Conservation (phyloP, 148 eudicot species). For the Diospyros kaki region DNA sequence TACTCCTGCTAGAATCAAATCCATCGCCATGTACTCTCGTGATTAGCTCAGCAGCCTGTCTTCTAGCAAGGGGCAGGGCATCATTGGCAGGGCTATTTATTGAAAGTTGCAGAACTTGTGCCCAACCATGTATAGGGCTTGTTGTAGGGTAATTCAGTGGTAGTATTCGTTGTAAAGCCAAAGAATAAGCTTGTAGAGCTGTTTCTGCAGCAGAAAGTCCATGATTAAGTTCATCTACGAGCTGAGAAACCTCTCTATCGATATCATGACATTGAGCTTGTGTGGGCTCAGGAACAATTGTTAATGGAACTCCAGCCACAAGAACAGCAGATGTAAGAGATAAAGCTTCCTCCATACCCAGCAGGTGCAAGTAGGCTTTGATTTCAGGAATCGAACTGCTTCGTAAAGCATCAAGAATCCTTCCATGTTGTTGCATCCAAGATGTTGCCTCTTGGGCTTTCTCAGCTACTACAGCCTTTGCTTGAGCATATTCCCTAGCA, state of each 20-base stretch:
- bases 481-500: conserved; percentile 79
- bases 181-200: conserved; percentile 73
- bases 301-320: conserved; percentile 83
- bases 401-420: conserved; percentile 81
- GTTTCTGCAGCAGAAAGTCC: conserved; percentile 73
- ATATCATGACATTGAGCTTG: conserved; percentile 92
- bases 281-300: conserved; percentile 96
- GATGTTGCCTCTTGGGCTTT: conserved; percentile 72
- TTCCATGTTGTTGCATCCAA: conserved; percentile 94
- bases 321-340: conserved; percentile 83
- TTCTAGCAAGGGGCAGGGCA: conserved; percentile 52
- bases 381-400: conserved; percentile 66
- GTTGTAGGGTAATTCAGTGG: conserved; percentile 91
- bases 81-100: conserved; percentile 63
- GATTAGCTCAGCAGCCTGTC: conserved; percentile 81
- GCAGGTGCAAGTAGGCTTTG: conserved; percentile 43
- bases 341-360: conserved; percentile 50
- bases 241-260: conserved; percentile 77
- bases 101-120: conserved; percentile 72
- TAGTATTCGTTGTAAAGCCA: conserved; percentile 77
- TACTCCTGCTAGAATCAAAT: conserved; percentile 39
- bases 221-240: conserved; percentile 59
- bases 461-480: conserved; percentile 66
- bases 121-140: conserved; percentile 90
- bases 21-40: conserved; percentile 43